Conservation (phyloP, 371 early-diverging fungal genomes). For the Mortierella sp. region DNA sequence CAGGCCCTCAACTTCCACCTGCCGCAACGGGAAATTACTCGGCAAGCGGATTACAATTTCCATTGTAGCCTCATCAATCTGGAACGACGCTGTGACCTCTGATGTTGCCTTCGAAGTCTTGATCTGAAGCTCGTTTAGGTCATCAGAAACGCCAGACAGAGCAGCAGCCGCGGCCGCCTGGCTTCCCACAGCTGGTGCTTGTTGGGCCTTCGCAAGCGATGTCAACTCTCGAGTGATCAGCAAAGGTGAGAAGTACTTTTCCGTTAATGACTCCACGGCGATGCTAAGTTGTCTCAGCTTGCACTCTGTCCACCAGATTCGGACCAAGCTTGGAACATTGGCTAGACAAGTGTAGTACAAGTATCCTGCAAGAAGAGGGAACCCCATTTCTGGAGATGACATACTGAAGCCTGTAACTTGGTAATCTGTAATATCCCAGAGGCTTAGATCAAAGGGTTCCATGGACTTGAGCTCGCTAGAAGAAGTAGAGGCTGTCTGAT, state of each 20-base stretch:
- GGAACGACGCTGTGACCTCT: conserved; percentile 84
- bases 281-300: conserved; percentile 81
- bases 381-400: conserved; percentile 64
- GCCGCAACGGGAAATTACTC: conserved; percentile 82
- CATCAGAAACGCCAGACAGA: conserved; percentile 60
- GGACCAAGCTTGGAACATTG: conserved; percentile 79
- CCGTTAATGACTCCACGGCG: conserved; percentile 81
- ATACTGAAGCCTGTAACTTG: conserved; percentile 68
- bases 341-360: conserved; percentile 76
- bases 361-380: conserved; percentile 78
- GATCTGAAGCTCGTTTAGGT: conserved; percentile 73
- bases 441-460: conserved; percentile 75
- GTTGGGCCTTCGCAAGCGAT: conserved; percentile 61
- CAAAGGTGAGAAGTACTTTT: conserved; percentile 74
- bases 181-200: conserved; percentile 58
- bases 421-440: conserved; percentile 78
- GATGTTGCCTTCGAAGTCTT: conserved; percentile 74
- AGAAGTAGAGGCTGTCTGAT: conserved; percentile 17
- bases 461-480: conserved; percentile 19
- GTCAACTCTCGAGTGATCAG: conserved; percentile 78
- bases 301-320: conserved; percentile 89
- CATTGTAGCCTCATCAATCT: conserved; percentile 88
- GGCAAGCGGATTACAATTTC: conserved; percentile 90
- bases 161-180: conserved; percentile 71
- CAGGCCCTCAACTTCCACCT: conserved; percentile 84